Conservation (phyloP, 345 rosid species). For the Populus nigra region DNA sequence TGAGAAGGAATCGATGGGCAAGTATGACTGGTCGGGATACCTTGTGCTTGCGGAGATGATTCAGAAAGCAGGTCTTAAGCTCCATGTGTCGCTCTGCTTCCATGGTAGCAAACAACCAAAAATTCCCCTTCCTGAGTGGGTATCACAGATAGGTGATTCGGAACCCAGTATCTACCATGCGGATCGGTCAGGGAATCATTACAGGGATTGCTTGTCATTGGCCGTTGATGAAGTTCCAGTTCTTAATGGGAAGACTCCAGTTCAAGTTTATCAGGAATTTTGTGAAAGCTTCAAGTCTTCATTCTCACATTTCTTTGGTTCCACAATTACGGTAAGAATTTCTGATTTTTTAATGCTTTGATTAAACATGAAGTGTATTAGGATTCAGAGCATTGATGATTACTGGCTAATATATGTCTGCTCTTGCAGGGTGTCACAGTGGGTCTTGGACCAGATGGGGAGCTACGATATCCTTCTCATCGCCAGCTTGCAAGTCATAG, state of each 20-base stretch:
- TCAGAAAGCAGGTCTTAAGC: slow-evolving; percentile 64
- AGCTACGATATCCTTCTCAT: slow-evolving; percentile 79
- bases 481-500: slow-evolving; percentile 21
- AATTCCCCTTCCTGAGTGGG: slow-evolving; percentile 77
- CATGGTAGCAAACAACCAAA: slow-evolving; percentile 46
- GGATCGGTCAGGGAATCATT: slow-evolving; percentile 53
- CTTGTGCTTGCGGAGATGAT: slow-evolving; percentile 80
- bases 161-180: slow-evolving; percentile 51
- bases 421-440: slow-evolving; percentile 69
- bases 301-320: slow-evolving; percentile 62
- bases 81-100: slow-evolving; percentile 74
- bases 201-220: slow-evolving; percentile 64
- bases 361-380: neutral
- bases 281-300: slow-evolving; percentile 77
- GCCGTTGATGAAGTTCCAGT: slow-evolving; percentile 75
- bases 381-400: neutral
- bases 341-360: neutral
- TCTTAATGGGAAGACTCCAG: slow-evolving; percentile 69
- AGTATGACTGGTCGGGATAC: slow-evolving; percentile 83
- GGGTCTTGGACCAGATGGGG: slow-evolving; percentile 87
- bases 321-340: slow-evolving; percentile 63
- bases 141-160: slow-evolving; percentile 50
- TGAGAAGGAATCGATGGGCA: slow-evolving; percentile 79
- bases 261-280: slow-evolving; percentile 64
- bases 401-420: slow-evolving; percentile 2